Base-by-base conservation (phyloP, 164 flowering plant genomes). In the Annona squamosa region DNA sequence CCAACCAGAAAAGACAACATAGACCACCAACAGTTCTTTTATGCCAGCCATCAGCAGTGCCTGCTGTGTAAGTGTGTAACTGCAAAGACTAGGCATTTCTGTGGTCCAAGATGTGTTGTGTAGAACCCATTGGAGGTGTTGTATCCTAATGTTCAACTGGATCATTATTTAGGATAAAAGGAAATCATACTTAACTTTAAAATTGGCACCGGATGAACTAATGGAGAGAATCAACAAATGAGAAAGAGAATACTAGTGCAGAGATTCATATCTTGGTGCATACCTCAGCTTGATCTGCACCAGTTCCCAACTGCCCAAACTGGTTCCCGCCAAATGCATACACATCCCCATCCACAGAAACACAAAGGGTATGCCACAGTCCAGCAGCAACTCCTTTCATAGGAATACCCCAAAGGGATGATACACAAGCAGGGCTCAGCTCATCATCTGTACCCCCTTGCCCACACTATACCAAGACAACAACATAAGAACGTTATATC, bases 241-340 rank as follows among this genome's bases (percentile, higher is more conserved):
- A 26, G 37, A 26, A 52, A 10, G 9, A 52, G 59, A 52, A 52
- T 52, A 52, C 17, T 7, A 66, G 46, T 66, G 45, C 45, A 66
- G 16, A 46, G 43, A 66, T 52, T 19, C 6, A 64, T 62, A 48
- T 65, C 56, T 37, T 2, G 59, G 56, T 75, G 70, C 48, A 64
- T 76, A 90, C 99, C 98, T 96, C 99, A 47, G 97, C 97, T 80
- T 91, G 97, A 79, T 93, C 98, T 70, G 82, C 74, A 63, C 98
- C 99, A 69, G 98, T 93, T 76, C 99, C 99, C 76, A 96, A 80
- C 81, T 96, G 99, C 73, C 99, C 99, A 85, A 96, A 96, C 77
- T 96, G 99, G 81, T 96, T 96, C 43, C 99, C 99, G 3, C 98
- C 99, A 84, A 93, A 96, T 46, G 97, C 77, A 79, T 96, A 91